A percentile compares a stretch with the other conserved stretches of the same genome.
These are phyloP conservation scores for Gossypium rotundifolium DNA, from an alignment of 345 rosid species.

Conservation along the genomic window DNA sequence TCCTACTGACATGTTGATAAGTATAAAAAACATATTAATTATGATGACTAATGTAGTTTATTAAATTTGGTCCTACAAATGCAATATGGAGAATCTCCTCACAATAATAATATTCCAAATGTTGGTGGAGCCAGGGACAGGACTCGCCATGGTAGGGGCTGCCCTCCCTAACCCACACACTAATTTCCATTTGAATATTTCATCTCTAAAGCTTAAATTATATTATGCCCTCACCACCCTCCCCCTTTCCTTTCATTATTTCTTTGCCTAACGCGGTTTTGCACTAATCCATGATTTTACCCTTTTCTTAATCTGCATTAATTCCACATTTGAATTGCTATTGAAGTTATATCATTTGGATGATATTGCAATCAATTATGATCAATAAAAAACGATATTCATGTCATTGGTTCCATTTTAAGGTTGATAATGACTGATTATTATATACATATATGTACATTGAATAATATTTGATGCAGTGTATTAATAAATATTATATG, in stretches of 20 bases:
- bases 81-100: conserved; percentile 41
- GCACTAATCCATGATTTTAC: background rate
- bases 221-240: background rate
- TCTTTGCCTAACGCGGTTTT: conserved; percentile 27
- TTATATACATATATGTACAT: too few species aligned
- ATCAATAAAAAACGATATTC: too few species aligned
- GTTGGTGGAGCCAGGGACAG: conserved; percentile 30
- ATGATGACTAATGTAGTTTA: conserved; percentile 16
- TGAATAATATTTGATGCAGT: too few species aligned
- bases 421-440: too few species aligned
- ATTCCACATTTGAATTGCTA: too few species aligned
- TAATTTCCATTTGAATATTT: conserved; percentile 18
- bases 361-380: too few species aligned
- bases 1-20: background rate
- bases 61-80: conserved; percentile 19
- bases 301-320: background rate
- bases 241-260: conserved; percentile 3
- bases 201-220: conserved; percentile 15
- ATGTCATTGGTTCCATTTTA: too few species aligned
- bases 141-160: conserved; percentile 41
- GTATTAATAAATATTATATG: rapidly evolving
- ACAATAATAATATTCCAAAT: conserved; percentile 31
- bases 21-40: conserved; percentile 3
- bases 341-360: too few species aligned
- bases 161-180: conserved; percentile 8